phyloP scores from a whole-genome alignment of 2,329 filamentous ascomycete genomes.

The Stemphylium vesicarium region DNA sequence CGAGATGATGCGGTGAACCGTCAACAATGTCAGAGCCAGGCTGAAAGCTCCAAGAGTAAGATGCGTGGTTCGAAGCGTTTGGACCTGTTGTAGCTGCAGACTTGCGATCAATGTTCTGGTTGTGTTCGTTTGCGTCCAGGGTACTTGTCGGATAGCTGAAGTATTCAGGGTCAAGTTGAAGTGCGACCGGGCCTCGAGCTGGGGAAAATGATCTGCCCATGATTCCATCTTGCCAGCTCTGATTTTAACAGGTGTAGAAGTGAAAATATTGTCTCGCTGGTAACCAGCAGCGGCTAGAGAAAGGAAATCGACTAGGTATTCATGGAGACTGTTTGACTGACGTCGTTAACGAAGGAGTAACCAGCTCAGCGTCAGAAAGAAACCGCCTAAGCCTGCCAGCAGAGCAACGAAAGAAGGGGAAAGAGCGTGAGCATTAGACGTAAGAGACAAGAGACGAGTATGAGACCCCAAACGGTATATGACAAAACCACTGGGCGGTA shows the following conservation, averaged over 20 bases:
- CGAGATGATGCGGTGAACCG: constrained; percentile 46
- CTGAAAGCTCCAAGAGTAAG: constrained; percentile 49
- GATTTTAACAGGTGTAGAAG: constrained; percentile 35
- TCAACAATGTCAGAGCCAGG: constrained; percentile 44
- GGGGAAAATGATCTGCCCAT: constrained; percentile 41
- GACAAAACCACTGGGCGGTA: constrained; percentile 41
- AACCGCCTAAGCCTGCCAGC: constrained; percentile 50
- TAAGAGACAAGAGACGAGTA: constrained; percentile 42
- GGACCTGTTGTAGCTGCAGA: constrained; percentile 47
- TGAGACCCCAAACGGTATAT: constrained; percentile 51
- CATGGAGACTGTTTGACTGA: constrained; percentile 46
- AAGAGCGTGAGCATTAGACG: constrained; percentile 48
- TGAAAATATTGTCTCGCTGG: constrained; percentile 45
- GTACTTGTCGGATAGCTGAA: constrained; percentile 33
- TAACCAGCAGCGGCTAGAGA: constrained; percentile 49
- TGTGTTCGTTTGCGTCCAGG: constrained; percentile 41
- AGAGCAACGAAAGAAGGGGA: constrained; percentile 44
- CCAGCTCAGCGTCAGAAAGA: constrained; percentile 44
- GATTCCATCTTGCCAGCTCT: constrained; percentile 46
- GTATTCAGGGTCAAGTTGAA: constrained; percentile 48
- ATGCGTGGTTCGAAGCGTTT: constrained; percentile 49
- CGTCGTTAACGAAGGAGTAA: constrained; percentile 43
- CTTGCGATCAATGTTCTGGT: constrained; percentile 42
- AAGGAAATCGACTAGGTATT: constrained; percentile 43
- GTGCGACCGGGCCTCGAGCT: constrained; percentile 45